phyloP scores from a whole-genome alignment of 2,329 filamentous ascomycete species.

The Fusarium sp. region DNA sequence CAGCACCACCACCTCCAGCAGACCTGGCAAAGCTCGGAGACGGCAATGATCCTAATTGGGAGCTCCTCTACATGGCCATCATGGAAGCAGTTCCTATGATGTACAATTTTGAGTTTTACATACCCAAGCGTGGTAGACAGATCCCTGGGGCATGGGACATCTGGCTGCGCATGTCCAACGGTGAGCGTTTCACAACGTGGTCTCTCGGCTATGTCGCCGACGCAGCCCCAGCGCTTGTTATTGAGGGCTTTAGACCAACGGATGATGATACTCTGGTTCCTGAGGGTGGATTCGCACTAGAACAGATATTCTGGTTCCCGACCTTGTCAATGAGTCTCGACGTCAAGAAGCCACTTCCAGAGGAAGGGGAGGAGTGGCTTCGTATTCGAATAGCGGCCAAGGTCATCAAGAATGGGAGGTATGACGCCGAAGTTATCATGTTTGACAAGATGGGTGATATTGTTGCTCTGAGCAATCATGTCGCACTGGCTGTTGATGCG shows the following conservation, averaged over 20 bases:
- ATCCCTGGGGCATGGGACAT: slow-evolving; percentile 40
- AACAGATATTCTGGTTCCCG: slow-evolving; percentile 74
- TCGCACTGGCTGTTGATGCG: slow-evolving; percentile 46
- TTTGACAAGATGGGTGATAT: slow-evolving; percentile 59
- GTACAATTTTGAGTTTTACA: slow-evolving; percentile 49
- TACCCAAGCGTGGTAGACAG: slow-evolving; percentile 30
- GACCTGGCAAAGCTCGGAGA: slow-evolving; percentile 27
- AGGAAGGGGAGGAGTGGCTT: slow-evolving; percentile 77
- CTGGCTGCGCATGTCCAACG: slow-evolving; percentile 72
- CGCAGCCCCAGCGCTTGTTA: slow-evolving; percentile 70
- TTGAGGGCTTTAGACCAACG: slow-evolving; percentile 62
- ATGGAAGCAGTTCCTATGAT: slow-evolving; percentile 44
- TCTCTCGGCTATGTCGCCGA: slow-evolving; percentile 74
- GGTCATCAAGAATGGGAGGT: slow-evolving; percentile 74
- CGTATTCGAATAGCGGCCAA: slow-evolving; percentile 73
- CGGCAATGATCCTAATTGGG: slow-evolving; percentile 34
- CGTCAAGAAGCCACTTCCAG: slow-evolving; percentile 76
- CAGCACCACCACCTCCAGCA: slow-evolving; percentile 26
- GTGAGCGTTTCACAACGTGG: slow-evolving; percentile 71
- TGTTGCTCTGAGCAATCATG: slow-evolving; percentile 48
- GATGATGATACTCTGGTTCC: slow-evolving; percentile 34
- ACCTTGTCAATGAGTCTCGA: slow-evolving; percentile 81
- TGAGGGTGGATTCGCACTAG: slow-evolving; percentile 36
- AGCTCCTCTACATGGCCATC: slow-evolving; percentile 17
- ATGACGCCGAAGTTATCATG: slow-evolving; percentile 78